A percentile compares a stretch with the other conserved stretches of the same genome.
phyloP scores from a whole-genome alignment of 2,329 filamentous ascomycete genomes.

The Fusarium foetens region DNA sequence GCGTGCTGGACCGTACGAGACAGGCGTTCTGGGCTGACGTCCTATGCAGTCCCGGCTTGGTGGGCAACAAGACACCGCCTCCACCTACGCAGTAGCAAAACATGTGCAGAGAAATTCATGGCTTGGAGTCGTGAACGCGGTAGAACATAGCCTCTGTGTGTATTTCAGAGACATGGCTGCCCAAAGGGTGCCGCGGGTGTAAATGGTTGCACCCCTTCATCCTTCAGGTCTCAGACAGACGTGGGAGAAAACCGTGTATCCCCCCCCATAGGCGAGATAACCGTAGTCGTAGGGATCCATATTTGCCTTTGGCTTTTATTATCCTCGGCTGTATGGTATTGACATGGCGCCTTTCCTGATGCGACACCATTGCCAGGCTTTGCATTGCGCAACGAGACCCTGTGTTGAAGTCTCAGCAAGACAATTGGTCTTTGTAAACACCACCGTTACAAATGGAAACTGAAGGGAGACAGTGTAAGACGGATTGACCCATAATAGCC shows the following conservation, averaged over 20 bases:
- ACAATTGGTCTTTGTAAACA: constrained; percentile 8
- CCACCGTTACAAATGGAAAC: constrained; percentile 24
- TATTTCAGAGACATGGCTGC: constrained; percentile 30
- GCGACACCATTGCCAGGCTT: constrained; percentile 25
- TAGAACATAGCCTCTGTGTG: constrained; percentile 25
- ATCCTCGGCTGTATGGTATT: constrained; percentile 5
- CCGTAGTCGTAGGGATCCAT: constrained; percentile 1
- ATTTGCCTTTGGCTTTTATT: not conserved
- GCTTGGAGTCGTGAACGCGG: constrained; percentile 20
- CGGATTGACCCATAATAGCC: constrained; percentile 20
- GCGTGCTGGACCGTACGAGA: constrained; percentile 2
- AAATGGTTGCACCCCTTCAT: constrained; percentile 6
- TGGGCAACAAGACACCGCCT: constrained; percentile 15
- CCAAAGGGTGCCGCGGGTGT: not conserved
- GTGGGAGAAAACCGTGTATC: constrained; percentile 14
- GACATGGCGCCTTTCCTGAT: constrained; percentile 6
- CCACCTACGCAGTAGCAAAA: constrained; percentile 11
- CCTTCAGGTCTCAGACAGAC: constrained; percentile 18
- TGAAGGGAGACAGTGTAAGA: constrained; percentile 23
- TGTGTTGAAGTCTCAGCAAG: constrained; percentile 9
- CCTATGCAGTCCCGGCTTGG: constrained; percentile 11
- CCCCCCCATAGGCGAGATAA: constrained; percentile 25
- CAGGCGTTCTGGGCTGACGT: constrained; percentile 20
- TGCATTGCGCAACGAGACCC: constrained; percentile 20
- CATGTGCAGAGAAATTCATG: constrained; percentile 28